Conservation (phyloP, 2,329 filamentous ascomycete genomes). For the Macrophomina tecta region DNA sequence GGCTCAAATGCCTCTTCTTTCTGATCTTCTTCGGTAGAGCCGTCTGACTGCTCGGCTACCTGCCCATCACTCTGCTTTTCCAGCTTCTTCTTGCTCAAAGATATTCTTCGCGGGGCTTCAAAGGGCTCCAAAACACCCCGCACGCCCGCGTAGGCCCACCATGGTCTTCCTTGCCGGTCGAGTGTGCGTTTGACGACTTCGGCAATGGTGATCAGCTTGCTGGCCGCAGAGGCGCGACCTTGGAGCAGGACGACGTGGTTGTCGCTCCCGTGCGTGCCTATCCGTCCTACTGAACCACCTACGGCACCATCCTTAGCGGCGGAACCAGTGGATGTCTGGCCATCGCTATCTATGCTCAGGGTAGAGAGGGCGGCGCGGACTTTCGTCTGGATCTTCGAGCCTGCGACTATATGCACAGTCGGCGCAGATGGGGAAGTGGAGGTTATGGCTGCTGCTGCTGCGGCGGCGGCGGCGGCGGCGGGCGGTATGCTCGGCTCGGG, state of each 20-base stretch:
- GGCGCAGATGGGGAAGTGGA: background rate
- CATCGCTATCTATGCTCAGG: background rate
- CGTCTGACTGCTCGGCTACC: background rate
- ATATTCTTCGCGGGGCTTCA: background rate
- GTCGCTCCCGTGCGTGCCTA: background rate
- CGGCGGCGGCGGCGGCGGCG: background rate
- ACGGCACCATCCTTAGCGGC: background rate
- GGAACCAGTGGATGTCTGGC: background rate
- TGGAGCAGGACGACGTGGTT: slow-evolving; percentile 4
- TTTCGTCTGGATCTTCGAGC: slow-evolving; percentile 25
- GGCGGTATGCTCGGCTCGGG: background rate
- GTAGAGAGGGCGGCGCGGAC: slow-evolving; percentile 16
- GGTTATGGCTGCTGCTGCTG: background rate
- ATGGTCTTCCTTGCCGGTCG: slow-evolving; percentile 53
- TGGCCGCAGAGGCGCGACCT: slow-evolving; percentile 43
- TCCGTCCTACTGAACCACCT: no score
- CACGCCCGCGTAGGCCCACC: slow-evolving; percentile 46
- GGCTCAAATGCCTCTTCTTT: slow-evolving; percentile 62
- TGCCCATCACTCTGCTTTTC: background rate
- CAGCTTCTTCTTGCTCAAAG: background rate
- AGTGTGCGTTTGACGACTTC: slow-evolving; percentile 61
- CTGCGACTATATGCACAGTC: slow-evolving; percentile 19
- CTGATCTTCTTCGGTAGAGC: slow-evolving; percentile 31
- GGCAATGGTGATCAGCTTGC: slow-evolving; percentile 71
- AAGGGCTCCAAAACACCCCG: slow-evolving; percentile 36